Evolutionary conservation across 2,329 filamentous ascomycete genomes (phyloP).

Genomic region (Talaromyces islandicus): DNA sequence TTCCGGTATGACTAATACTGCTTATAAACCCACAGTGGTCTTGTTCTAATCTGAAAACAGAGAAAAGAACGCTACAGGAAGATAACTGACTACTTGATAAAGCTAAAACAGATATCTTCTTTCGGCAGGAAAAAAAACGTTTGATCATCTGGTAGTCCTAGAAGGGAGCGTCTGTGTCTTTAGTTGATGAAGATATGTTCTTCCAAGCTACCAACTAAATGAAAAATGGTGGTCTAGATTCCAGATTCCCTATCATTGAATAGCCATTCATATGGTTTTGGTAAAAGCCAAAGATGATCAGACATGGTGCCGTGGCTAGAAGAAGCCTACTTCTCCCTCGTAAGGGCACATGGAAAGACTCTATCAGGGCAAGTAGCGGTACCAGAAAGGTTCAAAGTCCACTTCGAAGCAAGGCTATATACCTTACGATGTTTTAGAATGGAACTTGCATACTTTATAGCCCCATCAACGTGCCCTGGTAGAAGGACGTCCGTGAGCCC

Average conservation of each 20-base stretch:
- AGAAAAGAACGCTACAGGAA: too few relatives aligned
- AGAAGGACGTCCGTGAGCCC: background rate
- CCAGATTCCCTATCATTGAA: background rate
- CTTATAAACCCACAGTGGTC: too few relatives aligned
- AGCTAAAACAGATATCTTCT: too few relatives aligned
- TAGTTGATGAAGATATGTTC: background rate
- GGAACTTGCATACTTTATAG: background rate
- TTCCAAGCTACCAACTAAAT: background rate
- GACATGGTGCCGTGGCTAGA: background rate
- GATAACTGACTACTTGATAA: too few relatives aligned
- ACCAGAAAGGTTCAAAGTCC: background rate
- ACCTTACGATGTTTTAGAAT: background rate
- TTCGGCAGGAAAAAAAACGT: too few relatives aligned
- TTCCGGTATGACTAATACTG: too few relatives aligned
- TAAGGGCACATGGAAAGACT: background rate
- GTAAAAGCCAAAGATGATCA: background rate
- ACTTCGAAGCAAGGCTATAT: background rate
- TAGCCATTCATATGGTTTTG: background rate
- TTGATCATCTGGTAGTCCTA: too few relatives aligned
- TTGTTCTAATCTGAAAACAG: too few relatives aligned
- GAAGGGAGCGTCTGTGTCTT: background rate
- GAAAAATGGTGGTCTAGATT: background rate
- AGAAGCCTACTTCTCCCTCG: background rate
- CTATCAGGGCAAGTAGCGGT: background rate
- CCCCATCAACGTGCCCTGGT: background rate